Percentiles rank a stretch among this genome's conserved stretches.
These are phyloP conservation scores for Pseudomonodictys pantanalensis DNA, from an alignment of 495 filamentous ascomycete species.

Conservation along the genomic window DNA sequence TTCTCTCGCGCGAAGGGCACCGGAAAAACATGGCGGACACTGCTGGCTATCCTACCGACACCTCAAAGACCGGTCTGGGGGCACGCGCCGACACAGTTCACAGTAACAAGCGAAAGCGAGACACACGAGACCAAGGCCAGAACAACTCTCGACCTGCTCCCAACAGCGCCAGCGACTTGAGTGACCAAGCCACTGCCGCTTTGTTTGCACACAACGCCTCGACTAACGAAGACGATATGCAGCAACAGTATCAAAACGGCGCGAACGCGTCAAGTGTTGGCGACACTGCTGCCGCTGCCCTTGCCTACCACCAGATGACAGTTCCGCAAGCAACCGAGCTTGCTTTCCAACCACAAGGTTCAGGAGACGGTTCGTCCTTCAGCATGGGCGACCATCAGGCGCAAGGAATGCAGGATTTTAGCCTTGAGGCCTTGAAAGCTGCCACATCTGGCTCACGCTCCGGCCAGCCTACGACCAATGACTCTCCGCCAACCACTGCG, in stretches of 20 bases:
- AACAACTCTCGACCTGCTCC: conserved; percentile 33
- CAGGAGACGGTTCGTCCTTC: conserved; percentile 34
- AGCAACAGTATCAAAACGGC: conserved; percentile 36
- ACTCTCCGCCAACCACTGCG: conserved; percentile 41
- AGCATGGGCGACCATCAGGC: conserved; percentile 40
- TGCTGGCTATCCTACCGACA: conserved; percentile 32
- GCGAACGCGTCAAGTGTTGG: conserved; percentile 41
- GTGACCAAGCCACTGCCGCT: conserved; percentile 29
- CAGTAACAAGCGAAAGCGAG: conserved; percentile 44
- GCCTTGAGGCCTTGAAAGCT: conserved; percentile 33
- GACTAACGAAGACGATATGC: conserved; percentile 37
- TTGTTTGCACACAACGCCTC: conserved; percentile 32
- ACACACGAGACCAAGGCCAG: conserved; percentile 33
- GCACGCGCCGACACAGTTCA: conserved; percentile 13
- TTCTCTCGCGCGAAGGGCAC: conserved; percentile 1
- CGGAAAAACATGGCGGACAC: conserved; percentile 30
- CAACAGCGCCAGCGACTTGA: conserved; percentile 20
- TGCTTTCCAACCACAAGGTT: conserved; percentile 52
- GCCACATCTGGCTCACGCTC: conserved; percentile 17
- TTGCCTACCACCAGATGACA: conserved; percentile 64
- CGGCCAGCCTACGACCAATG: conserved; percentile 46
- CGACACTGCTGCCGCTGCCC: conserved; percentile 67
- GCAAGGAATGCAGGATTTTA: conserved; percentile 35
- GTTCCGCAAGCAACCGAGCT: conserved; percentile 70
- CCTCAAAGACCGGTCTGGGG: conserved; percentile 23